Evolutionary conservation across 768 basidiomycete genomes (phyloP).

Genomic region (Filobasidium floriforme): DNA sequence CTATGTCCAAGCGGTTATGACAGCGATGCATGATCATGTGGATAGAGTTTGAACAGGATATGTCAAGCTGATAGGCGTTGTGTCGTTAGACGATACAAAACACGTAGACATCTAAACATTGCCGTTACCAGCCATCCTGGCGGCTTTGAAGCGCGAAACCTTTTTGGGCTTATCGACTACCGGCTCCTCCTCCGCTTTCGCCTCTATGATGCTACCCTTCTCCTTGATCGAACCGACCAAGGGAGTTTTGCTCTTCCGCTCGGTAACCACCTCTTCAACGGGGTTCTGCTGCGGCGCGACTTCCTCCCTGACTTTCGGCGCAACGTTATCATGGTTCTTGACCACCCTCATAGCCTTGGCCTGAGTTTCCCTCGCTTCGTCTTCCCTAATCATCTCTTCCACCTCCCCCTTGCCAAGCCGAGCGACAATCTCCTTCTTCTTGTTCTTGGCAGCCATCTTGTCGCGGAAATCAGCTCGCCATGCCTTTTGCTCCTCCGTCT

Average conservation of each 20-base stretch:
- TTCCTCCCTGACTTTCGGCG: not conserved
- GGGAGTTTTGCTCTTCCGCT: not conserved
- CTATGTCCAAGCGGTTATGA: no score
- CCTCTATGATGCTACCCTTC: not conserved
- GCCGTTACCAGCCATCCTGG: conserved; percentile 5
- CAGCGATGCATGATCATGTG: no score
- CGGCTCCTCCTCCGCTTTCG: not conserved
- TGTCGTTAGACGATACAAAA: no score
- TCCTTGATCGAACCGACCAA: not conserved
- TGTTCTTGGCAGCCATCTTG: not conserved
- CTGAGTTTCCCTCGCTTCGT: conserved; percentile 10
- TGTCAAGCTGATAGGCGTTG: no score
- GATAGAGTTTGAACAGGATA: no score
- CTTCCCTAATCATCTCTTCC: conserved; percentile 19
- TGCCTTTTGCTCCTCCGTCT: not conserved
- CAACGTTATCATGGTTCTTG: not conserved
- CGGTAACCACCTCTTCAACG: not conserved
- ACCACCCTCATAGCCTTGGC: conserved; percentile 4
- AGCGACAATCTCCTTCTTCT: conserved; percentile 14
- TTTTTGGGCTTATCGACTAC: conserved; percentile 4
- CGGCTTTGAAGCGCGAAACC: conserved; percentile 22
- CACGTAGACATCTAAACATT: not conserved
- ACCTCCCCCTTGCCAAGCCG: conserved; percentile 11
- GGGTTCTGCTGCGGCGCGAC: not conserved
- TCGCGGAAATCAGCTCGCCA: not conserved